Conservation (phyloP, 2,329 filamentous ascomycete species). For the Harringtonia aguacate region DNA sequence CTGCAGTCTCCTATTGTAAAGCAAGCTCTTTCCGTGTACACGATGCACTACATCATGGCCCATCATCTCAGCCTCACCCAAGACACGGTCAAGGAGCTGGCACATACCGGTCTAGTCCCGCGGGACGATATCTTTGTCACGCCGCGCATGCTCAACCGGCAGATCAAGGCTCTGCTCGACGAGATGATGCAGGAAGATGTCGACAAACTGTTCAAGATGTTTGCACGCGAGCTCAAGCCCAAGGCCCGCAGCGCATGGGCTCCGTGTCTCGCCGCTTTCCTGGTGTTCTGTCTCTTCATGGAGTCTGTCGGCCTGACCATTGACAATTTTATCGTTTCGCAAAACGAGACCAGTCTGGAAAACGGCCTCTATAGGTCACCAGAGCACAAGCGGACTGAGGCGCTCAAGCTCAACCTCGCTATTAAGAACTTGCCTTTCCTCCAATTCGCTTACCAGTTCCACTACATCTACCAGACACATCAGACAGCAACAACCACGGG, state of each 20-base stretch:
- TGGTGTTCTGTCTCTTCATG: constrained; percentile 48
- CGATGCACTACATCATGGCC: constrained; percentile 46
- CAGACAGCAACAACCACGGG: constrained; percentile 33
- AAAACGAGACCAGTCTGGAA: constrained; percentile 38
- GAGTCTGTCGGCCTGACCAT: constrained; percentile 43
- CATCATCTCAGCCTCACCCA: constrained; percentile 41
- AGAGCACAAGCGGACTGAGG: constrained; percentile 22
- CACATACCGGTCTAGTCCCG: constrained; percentile 29
- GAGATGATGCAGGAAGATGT: constrained; percentile 42
- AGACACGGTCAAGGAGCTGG: constrained; percentile 29
- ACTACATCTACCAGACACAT: constrained; percentile 49
- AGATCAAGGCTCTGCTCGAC: constrained; percentile 46
- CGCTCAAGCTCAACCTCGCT: constrained; percentile 35
- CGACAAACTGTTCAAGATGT: constrained; percentile 38
- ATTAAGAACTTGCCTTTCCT: constrained; percentile 49
- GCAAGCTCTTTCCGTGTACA: constrained; percentile 42
- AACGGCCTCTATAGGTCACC: constrained; percentile 21
- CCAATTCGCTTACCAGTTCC: constrained; percentile 50
- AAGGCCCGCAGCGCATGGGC: constrained; percentile 44
- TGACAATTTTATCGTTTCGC: constrained; percentile 38
- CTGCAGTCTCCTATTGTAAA: constrained; percentile 37
- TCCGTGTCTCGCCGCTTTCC: constrained; percentile 44
- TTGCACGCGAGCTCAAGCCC: constrained; percentile 42
- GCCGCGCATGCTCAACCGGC: constrained; percentile 42
- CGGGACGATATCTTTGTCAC: constrained; percentile 35